Conservation (phyloP, 352 stramenopile species). For the Pythium pyrilobum region DNA sequence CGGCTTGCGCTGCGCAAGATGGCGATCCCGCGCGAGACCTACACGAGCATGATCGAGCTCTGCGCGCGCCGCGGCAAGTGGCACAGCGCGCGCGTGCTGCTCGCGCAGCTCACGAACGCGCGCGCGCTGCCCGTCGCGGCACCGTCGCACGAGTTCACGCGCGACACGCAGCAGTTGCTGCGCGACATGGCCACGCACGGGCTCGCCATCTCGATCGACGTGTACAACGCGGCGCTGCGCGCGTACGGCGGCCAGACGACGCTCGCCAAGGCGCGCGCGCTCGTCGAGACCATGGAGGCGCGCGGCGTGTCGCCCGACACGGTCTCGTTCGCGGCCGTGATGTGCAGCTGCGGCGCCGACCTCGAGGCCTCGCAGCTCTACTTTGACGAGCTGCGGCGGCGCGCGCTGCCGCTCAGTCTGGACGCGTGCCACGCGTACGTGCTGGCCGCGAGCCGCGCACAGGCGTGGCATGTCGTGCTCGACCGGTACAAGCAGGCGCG, state of each 20-base stretch:
- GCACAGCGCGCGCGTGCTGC: constrained; percentile 42
- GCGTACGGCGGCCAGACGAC: constrained; percentile 43
- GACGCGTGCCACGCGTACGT: constrained; percentile 30
- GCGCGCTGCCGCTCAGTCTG: constrained; percentile 12
- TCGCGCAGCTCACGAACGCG: constrained; percentile 43
- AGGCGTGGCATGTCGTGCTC: constrained; percentile 36
- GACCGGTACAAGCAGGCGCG: constrained; percentile 21
- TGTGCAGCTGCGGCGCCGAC: constrained; percentile 42
- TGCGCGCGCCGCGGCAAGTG: constrained; percentile 45
- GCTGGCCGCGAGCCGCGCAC: constrained; percentile 26
- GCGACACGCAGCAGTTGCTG: constrained; percentile 42
- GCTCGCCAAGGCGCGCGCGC: constrained; percentile 26
- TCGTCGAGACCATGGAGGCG: constrained; percentile 42
- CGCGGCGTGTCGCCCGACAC: constrained; percentile 35
- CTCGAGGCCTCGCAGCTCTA: constrained; percentile 37
- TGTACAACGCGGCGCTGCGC: constrained; percentile 66
- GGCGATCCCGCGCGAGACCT: constrained; percentile 28
- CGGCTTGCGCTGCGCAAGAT: constrained; percentile 31
- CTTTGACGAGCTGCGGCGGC: constrained; percentile 35
- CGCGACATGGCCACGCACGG: constrained; percentile 36
- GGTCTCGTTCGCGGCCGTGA: constrained; percentile 48
- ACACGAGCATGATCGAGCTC: constrained; percentile 45
- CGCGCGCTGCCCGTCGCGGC: constrained; percentile 28
- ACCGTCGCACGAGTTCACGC: constrained; percentile 38
- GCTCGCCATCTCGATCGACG: constrained; percentile 28